phyloP scores from a whole-genome alignment of 805 yeast genomes.

The Teunomyces gatunensis region DNA sequence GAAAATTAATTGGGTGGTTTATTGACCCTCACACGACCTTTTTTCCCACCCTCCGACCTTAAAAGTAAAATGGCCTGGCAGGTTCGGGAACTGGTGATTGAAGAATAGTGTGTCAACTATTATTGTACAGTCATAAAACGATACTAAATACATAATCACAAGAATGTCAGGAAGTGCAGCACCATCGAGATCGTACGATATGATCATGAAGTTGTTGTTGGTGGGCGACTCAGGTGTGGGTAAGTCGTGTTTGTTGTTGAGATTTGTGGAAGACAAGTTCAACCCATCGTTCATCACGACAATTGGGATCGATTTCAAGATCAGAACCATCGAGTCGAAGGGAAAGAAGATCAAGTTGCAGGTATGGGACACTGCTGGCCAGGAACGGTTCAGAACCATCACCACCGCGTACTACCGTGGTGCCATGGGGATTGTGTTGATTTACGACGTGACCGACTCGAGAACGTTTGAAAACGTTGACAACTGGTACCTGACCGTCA shows the following conservation, averaged over 20 bases:
- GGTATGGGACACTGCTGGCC: conserved; percentile 98
- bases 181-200: conserved; percentile 75
- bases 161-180: conserved; percentile 30
- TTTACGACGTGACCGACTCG: conserved; percentile 83
- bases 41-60: neutral
- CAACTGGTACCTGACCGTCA: conserved; percentile 93
- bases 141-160: neutral
- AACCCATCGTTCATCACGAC: conserved; percentile 96
- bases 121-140: neutral
- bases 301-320: conserved; percentile 97
- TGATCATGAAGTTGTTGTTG: conserved; percentile 85
- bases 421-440: conserved; percentile 82
- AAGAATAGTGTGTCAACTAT: neutral
- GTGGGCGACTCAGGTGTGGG: conserved; percentile 94
- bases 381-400: conserved; percentile 90
- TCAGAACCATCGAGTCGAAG: conserved; percentile 90
- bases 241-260: conserved; percentile 81
- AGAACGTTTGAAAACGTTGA: conserved; percentile 90
- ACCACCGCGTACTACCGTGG: conserved; percentile 92
- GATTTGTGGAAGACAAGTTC: conserved; percentile 95
- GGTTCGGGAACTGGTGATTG: neutral
- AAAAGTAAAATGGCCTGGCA: conserved; percentile 1
- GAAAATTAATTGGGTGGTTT: neutral
- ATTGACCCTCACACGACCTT: neutral
- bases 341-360: conserved; percentile 93